Evolutionary conservation across 139 green algal species (phyloP).

Genomic region (Closterium sp.): DNA sequence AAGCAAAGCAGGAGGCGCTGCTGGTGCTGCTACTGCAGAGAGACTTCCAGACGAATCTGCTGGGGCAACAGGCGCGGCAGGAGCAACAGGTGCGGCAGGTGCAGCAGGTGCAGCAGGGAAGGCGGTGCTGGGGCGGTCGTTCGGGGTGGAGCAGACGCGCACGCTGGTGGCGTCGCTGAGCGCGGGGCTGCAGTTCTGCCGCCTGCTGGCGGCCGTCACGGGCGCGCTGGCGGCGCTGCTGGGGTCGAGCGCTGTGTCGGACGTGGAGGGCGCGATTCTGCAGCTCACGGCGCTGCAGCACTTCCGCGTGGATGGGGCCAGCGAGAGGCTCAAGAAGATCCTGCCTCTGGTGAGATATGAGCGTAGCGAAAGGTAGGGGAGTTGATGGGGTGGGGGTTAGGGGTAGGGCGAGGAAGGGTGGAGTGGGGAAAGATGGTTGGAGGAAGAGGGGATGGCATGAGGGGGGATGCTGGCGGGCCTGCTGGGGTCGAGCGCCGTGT

Average conservation of each 20-base stretch:
- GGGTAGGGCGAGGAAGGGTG: too few relatives aligned
- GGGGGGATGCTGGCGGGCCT: conserved; percentile 63
- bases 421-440: background rate
- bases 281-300: conserved; percentile 71
- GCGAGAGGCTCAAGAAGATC: conserved; percentile 56
- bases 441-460: background rate
- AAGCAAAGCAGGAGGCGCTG: background rate
- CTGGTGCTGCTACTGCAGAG: background rate
- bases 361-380: background rate
- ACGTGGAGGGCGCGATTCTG: conserved; percentile 72
- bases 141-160: conserved; percentile 45
- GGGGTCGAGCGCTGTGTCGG: conserved; percentile 59
- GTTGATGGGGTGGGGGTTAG: too few relatives aligned
- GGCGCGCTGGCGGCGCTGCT: conserved; percentile 67
- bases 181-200: conserved; percentile 65
- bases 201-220: conserved; percentile 41
- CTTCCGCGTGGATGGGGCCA: conserved; percentile 63
- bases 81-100: background rate
- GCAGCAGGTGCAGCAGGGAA: background rate
- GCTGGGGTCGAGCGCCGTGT: conserved; percentile 63
- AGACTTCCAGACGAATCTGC: too few relatives aligned
- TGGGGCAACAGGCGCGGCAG: background rate
- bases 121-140: background rate
- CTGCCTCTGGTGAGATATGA: conserved; percentile 60
- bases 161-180: conserved; percentile 71